These are phyloP conservation scores for Calonectria honghensis DNA, from an alignment of 2,329 filamentous ascomycete species.

Conservation along the genomic window DNA sequence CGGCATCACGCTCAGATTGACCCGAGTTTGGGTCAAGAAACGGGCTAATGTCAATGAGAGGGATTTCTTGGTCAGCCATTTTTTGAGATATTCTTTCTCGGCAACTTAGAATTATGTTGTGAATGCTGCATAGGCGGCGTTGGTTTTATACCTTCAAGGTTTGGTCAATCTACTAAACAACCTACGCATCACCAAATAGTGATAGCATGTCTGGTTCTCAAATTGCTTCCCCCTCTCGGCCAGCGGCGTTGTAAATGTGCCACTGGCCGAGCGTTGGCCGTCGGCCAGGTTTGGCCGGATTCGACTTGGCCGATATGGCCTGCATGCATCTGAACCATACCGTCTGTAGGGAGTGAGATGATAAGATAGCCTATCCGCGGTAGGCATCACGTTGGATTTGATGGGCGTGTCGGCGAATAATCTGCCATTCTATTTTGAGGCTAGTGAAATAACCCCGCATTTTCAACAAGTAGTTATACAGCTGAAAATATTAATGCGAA, in stretches of 20 bases:
- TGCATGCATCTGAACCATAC: neutral
- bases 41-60: neutral
- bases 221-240: neutral
- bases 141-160: neutral
- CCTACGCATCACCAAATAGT: neutral
- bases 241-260: neutral
- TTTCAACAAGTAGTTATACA: neutral
- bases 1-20: neutral
- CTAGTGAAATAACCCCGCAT: neutral
- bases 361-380: neutral
- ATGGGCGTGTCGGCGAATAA: neutral
- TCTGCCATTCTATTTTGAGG: neutral
- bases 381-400: neutral
- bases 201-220: neutral
- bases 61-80: neutral
- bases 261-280: neutral
- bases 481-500: neutral
- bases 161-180: neutral
- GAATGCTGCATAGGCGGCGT: neutral
- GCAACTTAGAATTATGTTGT: neutral
- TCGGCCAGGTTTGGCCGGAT: neutral
- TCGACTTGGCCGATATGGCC: neutral
- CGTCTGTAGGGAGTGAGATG: neutral
- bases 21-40: conserved; percentile 8
- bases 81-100: neutral